Evolutionary conservation across 164 flowering plant species (phyloP).

Genomic region (Chimonanthus salicifolius): DNA sequence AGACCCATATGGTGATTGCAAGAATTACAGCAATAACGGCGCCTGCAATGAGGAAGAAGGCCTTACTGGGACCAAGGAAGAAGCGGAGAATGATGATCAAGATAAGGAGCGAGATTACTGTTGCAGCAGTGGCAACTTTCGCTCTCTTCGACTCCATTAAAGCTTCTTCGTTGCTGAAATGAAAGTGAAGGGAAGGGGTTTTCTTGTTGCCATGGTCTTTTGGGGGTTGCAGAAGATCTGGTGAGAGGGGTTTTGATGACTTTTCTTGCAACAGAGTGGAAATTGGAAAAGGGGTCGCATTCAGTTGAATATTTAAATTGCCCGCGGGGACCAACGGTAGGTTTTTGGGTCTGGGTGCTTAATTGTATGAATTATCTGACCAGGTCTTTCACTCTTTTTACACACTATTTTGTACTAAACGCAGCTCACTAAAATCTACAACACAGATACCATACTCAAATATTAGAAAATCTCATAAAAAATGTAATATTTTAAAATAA

Average conservation of each 20-base stretch:
- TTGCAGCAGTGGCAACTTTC: constrained; percentile 21
- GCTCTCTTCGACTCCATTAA: constrained; percentile 58
- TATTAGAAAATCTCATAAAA: no score
- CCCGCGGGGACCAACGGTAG: neutral
- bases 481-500: no score
- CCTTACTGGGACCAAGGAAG: constrained; percentile 26
- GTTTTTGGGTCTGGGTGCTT: neutral
- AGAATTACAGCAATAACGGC: constrained; percentile 40
- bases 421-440: no score
- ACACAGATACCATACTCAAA: no score
- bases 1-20: constrained; percentile 26
- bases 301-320: constrained; percentile 7
- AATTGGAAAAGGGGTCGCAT: neutral
- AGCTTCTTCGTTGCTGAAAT: constrained; percentile 2
- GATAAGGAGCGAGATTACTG: constrained; percentile 28
- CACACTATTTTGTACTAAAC: no score
- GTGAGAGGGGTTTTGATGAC: neutral
- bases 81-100: constrained; percentile 41
- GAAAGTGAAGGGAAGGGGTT: neutral
- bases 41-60: constrained; percentile 55
- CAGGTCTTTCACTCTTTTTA: no score
- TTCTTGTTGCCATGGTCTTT: neutral
- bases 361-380: no score
- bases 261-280: neutral
- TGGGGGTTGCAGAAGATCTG: neutral